Percentiles rank a stretch among this genome's conserved stretches.
These are phyloP conservation scores for Cucurbita pepo DNA, from an alignment of 306 rosid species.

Conservation along the genomic window DNA sequence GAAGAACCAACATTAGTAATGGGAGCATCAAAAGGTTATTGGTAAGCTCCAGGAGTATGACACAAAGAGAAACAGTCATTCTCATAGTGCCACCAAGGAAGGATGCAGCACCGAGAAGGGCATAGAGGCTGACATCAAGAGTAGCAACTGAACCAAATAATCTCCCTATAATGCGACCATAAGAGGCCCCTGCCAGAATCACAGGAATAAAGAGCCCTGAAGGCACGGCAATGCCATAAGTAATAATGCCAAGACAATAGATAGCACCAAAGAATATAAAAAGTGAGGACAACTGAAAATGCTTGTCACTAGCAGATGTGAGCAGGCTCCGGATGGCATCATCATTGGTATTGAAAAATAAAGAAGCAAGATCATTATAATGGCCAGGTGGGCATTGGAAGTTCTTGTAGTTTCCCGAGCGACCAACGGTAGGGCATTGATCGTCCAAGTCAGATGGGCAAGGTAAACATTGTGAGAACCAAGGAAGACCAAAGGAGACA, in stretches of 20 bases:
- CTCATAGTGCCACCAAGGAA: conserved; percentile 98
- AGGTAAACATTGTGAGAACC: conserved; percentile 48
- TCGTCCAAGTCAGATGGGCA: conserved; percentile 44
- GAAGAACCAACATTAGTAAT: conserved; percentile 60
- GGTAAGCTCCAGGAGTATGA: conserved; percentile 80
- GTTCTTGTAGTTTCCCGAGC: conserved; percentile 48
- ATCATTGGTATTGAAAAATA: conserved; percentile 61
- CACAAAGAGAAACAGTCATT: conserved; percentile 82
- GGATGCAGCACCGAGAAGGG: conserved; percentile 87
- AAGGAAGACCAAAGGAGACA: conserved; percentile 53
- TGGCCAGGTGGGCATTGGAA: conserved; percentile 60
- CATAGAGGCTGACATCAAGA: conserved; percentile 56
- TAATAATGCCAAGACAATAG: conserved; percentile 50
- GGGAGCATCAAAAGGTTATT: conserved; percentile 66
- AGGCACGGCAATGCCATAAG: conserved; percentile 82
- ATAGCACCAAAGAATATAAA: conserved; percentile 42
- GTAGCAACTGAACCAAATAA: conserved; percentile 26
- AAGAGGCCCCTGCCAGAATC: conserved; percentile 71
- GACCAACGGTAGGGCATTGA: conserved; percentile 45
- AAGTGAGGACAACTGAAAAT: conserved; percentile 49
- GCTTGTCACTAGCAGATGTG: conserved; percentile 28
- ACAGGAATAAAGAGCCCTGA: conserved; percentile 87
- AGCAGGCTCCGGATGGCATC: conserved; percentile 70
- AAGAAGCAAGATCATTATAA: conserved; percentile 85
- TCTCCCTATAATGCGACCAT: conserved; percentile 63